phyloP scores from a whole-genome alignment of 1,284 basidiomycete species.

The Agroathelia rolfsii region DNA sequence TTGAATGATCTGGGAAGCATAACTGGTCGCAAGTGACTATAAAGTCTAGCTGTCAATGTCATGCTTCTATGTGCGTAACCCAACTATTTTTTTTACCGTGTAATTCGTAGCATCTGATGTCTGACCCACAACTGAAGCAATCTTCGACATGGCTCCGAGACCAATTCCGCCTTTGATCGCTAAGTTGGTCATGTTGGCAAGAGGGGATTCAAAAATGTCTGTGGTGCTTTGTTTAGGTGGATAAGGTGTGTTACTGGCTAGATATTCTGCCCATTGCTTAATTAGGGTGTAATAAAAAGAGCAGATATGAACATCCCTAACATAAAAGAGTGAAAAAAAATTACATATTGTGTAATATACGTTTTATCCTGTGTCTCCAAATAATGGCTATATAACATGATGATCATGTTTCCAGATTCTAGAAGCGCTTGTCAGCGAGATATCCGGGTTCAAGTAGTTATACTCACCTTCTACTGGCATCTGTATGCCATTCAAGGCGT shows the following conservation, averaged over 20 bases:
- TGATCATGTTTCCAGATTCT: conserved; percentile 16
- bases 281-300: conserved; percentile 22
- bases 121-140: conserved; percentile 21
- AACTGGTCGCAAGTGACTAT: conserved; percentile 1
- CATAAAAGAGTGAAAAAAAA: not conserved
- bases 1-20: conserved; percentile 1
- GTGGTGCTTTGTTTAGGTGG: conserved; percentile 15
- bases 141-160: conserved; percentile 30
- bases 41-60: no score
- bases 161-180: conserved; percentile 33
- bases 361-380: conserved; percentile 14
- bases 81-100: conserved; percentile 18
- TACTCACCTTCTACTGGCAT: conserved; percentile 13
- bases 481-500: conserved; percentile 18
- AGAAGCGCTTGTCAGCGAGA: conserved; percentile 2
- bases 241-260: conserved; percentile 24
- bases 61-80: no score
- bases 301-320: not conserved
- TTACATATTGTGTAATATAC: conserved; percentile 9
- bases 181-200: conserved; percentile 22
- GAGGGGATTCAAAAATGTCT: not conserved
- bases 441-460: no score
- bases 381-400: conserved; percentile 13
- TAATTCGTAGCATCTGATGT: conserved; percentile 17
- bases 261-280: conserved; percentile 26